Evolutionary conservation across 2,329 filamentous ascomycete genomes (phyloP).

Genomic region (Penicillium sp.): DNA sequence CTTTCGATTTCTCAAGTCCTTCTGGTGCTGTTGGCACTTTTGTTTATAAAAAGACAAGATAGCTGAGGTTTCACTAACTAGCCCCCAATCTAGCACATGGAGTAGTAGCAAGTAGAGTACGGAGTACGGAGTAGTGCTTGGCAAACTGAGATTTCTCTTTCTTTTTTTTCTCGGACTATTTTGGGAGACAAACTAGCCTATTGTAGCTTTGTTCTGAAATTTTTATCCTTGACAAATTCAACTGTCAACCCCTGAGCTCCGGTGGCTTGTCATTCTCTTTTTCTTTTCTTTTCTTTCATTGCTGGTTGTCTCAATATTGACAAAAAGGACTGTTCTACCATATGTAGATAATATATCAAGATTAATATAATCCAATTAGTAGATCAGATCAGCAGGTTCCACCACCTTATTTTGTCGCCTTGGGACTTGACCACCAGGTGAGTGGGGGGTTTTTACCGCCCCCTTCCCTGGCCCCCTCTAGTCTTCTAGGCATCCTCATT

Average conservation of each 20-base stretch:
- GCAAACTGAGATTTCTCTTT: background rate
- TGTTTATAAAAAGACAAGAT: background rate
- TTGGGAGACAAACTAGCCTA: background rate
- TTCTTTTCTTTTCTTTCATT: background rate
- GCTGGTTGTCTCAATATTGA: background rate
- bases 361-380: constrained; percentile 1
- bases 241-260: constrained; percentile 1
- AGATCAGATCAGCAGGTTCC: constrained; percentile 21
- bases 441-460: too few species aligned
- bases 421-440: too few species aligned
- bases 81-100: background rate
- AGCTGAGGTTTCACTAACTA: background rate
- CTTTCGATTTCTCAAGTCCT: background rate
- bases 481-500: constrained; percentile 12
- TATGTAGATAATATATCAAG: background rate
- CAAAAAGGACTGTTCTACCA: background rate
- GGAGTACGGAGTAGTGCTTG: background rate
- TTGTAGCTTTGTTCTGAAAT: background rate
- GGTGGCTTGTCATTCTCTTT: background rate
- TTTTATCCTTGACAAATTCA: background rate
- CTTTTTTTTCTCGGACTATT: background rate
- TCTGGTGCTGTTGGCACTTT: background rate
- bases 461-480: too few species aligned
- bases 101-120: background rate
- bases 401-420: constrained; percentile 17